Base-by-base conservation (phyloP, 2,329 filamentous ascomycete species). In the Colletotrichum paranaense region DNA sequence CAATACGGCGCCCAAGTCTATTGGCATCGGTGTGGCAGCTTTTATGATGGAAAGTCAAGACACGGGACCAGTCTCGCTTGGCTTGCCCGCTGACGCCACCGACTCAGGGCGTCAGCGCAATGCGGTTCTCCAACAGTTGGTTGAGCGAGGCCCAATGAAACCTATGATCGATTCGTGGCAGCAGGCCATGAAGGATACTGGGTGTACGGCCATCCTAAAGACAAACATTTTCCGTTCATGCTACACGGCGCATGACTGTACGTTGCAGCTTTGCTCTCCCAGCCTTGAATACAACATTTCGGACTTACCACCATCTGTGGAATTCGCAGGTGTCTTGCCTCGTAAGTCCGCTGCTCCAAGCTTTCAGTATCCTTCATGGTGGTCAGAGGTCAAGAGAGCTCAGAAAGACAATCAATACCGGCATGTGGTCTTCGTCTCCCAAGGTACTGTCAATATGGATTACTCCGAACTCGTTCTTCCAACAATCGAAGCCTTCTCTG, bases 381-480 rank as follows among this genome's bases (percentile, higher is more conserved):
- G 86, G 86, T 64, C 79, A 3, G 82, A 85, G 5, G 79, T 89
- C 19, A 76, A 80, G 11, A 77, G 55, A 14, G 59, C 24, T 5
- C 67, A 49, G 14, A 60, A 62, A 28, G n/a, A 68, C 19, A 72
- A 53, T 26, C 42, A n/a, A 1, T 70, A 65, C 24, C 67, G 70
- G 12, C 35, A 73, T 7, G 60, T 89, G 30, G 77, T 89, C 6
- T 80, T 84, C 30, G 85, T 88, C 5, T 82, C 83, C 0, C 87
- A 88, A 75, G 87, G 87, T 5, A 89, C 87, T 3, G 76, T 86
- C 2, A 81, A 80, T 12, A 73, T 76, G 22, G 77, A 84, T 30
- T 83, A 83, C 70, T 75, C 76, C 4, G 80, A 87, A 24, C 81
- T 89, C 3, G 75, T 88, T 7, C 68, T 86, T 1, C 87, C 88